Evolutionary conservation across 2,329 filamentous ascomycete genomes (phyloP), one percentile per base, ranked within the genome.

Genomic region (Aotearoamyces nothofagi): DNA sequence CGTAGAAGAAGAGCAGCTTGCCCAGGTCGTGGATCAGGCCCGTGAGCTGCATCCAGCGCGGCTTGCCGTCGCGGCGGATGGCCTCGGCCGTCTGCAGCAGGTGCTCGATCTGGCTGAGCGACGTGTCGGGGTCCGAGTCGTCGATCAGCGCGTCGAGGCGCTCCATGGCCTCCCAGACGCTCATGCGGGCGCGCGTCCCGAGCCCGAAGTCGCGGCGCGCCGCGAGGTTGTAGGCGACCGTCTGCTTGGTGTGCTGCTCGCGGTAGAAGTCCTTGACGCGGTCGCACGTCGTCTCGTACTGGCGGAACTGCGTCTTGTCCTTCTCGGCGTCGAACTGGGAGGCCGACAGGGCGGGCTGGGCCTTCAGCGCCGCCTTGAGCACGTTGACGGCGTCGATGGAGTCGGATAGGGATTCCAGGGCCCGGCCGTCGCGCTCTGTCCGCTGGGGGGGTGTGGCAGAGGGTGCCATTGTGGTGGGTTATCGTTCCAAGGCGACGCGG

Each of bases 121-220:
- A 73, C 27, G 82, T 92, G 58, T 92, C 82, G 2, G 83, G 82
- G 59, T 92, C 82, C 13, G 76, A 83, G 55, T 87, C 80, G 56
- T 92, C 83, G 52, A 92, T 78, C 31, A 92, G 67, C 0, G 78
- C 83, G 66, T 92, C 81, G 46, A 92, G 73, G 57, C 81, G 84
- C 66, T 90, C 80, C 57, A 92, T 87, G 22, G 82, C 82, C 52
- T 90, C 65, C 82, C 82, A 92, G 50, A 92, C 65, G 40, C 76
- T 78, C 78, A 92, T 80, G 52, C 78, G 66, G 26, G 42, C 42
- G 8, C 78, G 71, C 4, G 66, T 66, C 34, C 70, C 65, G 39
- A 63, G 65, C 53, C 72, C 57, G 58, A 81, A 79, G 34, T 63
- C 57, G 42, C 75, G 70, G 33, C 82, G 79, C 9, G 78, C 80